phyloP scores from a whole-genome alignment of 495 filamentous ascomycete genomes.

The Extremus antarcticus region DNA sequence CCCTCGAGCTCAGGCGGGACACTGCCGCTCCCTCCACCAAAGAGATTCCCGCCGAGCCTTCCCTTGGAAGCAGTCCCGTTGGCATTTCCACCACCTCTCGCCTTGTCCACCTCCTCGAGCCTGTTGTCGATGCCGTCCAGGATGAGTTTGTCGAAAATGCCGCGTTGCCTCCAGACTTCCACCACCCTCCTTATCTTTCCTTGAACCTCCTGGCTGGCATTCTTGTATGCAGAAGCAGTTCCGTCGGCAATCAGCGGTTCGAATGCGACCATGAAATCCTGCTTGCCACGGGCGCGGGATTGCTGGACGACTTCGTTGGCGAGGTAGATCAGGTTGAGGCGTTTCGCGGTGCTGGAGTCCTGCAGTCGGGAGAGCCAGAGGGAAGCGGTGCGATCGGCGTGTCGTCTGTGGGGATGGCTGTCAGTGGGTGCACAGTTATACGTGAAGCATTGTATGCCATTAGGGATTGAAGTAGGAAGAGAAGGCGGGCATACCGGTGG shows the following conservation, averaged over 20 bases:
- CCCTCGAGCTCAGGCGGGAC: conserved; percentile 68
- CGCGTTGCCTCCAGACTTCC: conserved; percentile 82
- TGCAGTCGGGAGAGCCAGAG: conserved; percentile 83
- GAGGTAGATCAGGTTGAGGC: conserved; percentile 85
- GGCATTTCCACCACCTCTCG: conserved; percentile 34
- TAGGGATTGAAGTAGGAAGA: too few species aligned
- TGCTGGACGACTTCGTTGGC: conserved; percentile 97
- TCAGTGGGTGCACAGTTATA: not conserved
- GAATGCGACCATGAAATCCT: conserved; percentile 86
- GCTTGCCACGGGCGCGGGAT: conserved; percentile 77
- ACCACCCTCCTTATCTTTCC: conserved; percentile 78
- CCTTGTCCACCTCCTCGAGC: conserved; percentile 45
- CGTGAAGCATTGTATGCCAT: not conserved
- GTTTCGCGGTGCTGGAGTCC: conserved; percentile 70
- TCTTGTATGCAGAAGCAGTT: conserved; percentile 72
- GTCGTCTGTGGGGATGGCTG: conserved; percentile 48
- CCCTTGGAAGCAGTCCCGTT: not conserved
- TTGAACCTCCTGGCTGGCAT: conserved; percentile 70
- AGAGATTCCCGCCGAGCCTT: conserved; percentile 58
- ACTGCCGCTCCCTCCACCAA: conserved; percentile 35
- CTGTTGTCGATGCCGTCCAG: conserved; percentile 66
- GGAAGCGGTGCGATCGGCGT: conserved; percentile 77
- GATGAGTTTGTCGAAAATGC: conserved; percentile 71
- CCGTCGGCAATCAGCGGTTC: conserved; percentile 76
- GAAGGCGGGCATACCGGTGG: conserved; percentile 59